Conservation (phyloP, 2,329 filamentous ascomycete species). For the Thelonectria discophora region DNA sequence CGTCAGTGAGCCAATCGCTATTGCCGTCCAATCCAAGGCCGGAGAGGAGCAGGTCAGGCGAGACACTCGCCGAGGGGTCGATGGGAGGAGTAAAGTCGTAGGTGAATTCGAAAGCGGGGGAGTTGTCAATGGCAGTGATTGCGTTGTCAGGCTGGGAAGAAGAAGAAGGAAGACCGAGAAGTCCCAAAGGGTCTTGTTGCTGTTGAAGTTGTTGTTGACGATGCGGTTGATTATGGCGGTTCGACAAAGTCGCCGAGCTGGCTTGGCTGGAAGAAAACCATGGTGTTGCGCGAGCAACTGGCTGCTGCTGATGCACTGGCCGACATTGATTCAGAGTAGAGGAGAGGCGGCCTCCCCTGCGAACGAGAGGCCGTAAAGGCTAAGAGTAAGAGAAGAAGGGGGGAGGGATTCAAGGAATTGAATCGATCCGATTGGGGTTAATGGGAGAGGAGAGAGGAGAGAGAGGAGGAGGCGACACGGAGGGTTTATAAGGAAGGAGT, state of each 20-base stretch:
- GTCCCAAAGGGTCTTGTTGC: slow-evolving; percentile 28
- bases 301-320: slow-evolving; percentile 25
- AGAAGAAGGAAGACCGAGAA: slow-evolving; percentile 23
- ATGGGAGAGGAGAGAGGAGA: slow-evolving; percentile 8
- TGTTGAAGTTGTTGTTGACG: neutral
- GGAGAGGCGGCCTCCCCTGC: slow-evolving; percentile 41
- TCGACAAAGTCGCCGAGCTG: slow-evolving; percentile 27
- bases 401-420: neutral
- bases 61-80: neutral
- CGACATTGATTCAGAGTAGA: slow-evolving; percentile 43
- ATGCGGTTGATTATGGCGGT: slow-evolving; percentile 17
- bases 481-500: slow-evolving; percentile 30
- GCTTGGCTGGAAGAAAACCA: slow-evolving; percentile 34
- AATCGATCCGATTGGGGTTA: slow-evolving; percentile 26
- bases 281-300: slow-evolving; percentile 25
- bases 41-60: slow-evolving; percentile 20
- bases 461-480: neutral
- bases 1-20: slow-evolving; percentile 12
- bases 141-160: slow-evolving; percentile 3
- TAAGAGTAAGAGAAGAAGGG: neutral
- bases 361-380: slow-evolving; percentile 37
- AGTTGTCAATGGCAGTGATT: neutral
- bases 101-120: slow-evolving; percentile 19
- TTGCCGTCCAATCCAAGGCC: slow-evolving; percentile 18
- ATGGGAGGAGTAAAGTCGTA: slow-evolving; percentile 21